Percentiles rank a stretch among this genome's conserved stretches.
These are phyloP conservation scores for Euptelea pleiosperma DNA, from an alignment of 164 flowering plant species.

Conservation along the genomic window DNA sequence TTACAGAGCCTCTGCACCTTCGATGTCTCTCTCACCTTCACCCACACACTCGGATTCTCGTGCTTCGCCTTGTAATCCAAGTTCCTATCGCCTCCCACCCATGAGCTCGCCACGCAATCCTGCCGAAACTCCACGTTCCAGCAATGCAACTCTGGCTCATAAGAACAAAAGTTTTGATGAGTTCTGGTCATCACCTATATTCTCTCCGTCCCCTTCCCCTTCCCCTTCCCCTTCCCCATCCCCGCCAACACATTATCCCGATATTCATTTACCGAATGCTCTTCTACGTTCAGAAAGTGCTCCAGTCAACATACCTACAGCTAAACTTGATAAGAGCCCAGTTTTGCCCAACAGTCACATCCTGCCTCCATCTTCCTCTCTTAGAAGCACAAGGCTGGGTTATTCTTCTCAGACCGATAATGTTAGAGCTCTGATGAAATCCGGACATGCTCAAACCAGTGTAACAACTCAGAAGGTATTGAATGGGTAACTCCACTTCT, in stretches of 20 bases:
- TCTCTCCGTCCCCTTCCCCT: constrained; percentile 63
- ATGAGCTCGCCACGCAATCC: constrained; percentile 43
- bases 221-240: constrained; percentile 87
- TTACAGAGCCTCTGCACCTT: constrained; percentile 50
- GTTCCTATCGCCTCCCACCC: constrained; percentile 37
- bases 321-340: constrained; percentile 32
- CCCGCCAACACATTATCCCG: constrained; percentile 49
- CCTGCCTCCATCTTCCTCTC: constrained; percentile 59
- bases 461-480: constrained; percentile 61
- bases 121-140: constrained; percentile 26
- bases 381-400: constrained; percentile 29
- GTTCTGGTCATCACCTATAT: constrained; percentile 55
- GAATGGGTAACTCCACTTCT: background rate
- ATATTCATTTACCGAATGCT: constrained; percentile 33
- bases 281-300: constrained; percentile 76
- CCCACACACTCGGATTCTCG: constrained; percentile 55
- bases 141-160: constrained; percentile 25
- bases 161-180: constrained; percentile 54
- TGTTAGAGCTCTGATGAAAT: constrained; percentile 16
- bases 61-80: constrained; percentile 34
- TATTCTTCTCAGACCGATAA: constrained; percentile 34
- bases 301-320: constrained; percentile 56
- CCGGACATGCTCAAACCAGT: constrained; percentile 25
- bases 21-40: constrained; percentile 48
- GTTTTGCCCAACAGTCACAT: constrained; percentile 29